These are phyloP conservation scores for Condylostoma magnum DNA, from an alignment of 169 alveolate species.

Conservation along the genomic window DNA sequence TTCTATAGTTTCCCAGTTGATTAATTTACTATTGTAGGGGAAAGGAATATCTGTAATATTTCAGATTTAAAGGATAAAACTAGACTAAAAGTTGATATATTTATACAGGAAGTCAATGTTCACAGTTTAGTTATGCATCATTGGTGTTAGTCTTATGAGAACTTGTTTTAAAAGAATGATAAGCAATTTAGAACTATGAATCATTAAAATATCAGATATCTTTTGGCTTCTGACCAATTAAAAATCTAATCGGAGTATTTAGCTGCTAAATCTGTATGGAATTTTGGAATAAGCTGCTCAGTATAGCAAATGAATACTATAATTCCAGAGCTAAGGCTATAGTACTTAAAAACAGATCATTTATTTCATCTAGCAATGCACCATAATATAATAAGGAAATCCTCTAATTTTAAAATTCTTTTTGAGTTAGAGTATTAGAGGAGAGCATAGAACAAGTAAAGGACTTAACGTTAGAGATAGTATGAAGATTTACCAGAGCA, in stretches of 20 bases:
- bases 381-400: not conserved
- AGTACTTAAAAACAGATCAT: slow-evolving; percentile 4
- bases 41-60: slow-evolving; percentile 19
- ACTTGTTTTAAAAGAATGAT: not conserved
- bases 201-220: not conserved
- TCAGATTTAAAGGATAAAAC: not conserved
- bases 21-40: slow-evolving; percentile 13
- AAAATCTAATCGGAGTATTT: not conserved
- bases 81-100: not conserved
- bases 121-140: slow-evolving; percentile 13
- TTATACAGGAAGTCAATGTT: not conserved
- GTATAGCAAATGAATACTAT: not conserved
- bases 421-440: slow-evolving; percentile 20
- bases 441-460: not conserved
- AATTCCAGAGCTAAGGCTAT: not conserved
- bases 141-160: slow-evolving; percentile 2
- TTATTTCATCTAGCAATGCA: slow-evolving; percentile 1
- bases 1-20: slow-evolving; percentile 14
- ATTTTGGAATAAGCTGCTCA: not conserved
- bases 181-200: not conserved
- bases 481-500: not conserved
- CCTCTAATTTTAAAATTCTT: not conserved
- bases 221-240: not conserved
- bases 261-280: slow-evolving; percentile 28
- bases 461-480: not conserved